phyloP scores from a whole-genome alignment of 2,329 filamentous ascomycete species.

The Alternaria arbusti region DNA sequence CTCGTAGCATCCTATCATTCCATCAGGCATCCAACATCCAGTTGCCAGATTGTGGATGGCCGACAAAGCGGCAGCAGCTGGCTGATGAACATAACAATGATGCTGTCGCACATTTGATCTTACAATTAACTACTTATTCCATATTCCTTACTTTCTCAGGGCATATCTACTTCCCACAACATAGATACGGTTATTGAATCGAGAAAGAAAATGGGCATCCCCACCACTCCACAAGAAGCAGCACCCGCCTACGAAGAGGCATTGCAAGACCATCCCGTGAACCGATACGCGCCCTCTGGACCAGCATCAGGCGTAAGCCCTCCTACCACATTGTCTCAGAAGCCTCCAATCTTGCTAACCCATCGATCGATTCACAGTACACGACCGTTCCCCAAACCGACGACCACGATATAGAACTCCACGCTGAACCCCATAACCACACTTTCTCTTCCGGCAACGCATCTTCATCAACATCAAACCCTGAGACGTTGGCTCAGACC shows the following conservation, averaged over 20 bases:
- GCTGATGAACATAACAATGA: neutral
- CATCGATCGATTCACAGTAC: slow-evolving; percentile 23
- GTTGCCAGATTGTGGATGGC: neutral
- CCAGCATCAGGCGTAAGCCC: slow-evolving; percentile 25
- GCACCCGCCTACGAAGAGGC: slow-evolving; percentile 40
- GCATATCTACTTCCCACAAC: neutral
- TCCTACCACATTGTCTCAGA: neutral
- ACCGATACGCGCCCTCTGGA: slow-evolving; percentile 21
- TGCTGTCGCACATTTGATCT: neutral
- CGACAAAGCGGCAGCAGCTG: neutral
- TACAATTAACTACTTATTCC: neutral
- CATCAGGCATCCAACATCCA: slow-evolving; percentile 4
- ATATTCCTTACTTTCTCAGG: neutral
- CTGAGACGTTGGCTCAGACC: slow-evolving; percentile 31
- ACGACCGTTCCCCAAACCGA: slow-evolving; percentile 33
- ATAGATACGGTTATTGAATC: neutral
- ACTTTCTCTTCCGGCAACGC: neutral
- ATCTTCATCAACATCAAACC: slow-evolving; percentile 2
- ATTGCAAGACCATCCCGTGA: slow-evolving; percentile 31
- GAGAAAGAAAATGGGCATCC: slow-evolving; percentile 23
- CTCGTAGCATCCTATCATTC: neutral
- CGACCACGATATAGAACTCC: slow-evolving; percentile 29
- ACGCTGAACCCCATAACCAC: slow-evolving; percentile 18
- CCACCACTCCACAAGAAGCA: slow-evolving; percentile 22
- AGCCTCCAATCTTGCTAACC: neutral